Evolutionary conservation across 306 rosid species (phyloP), one percentile per base, ranked within the genome.

Genomic region (Purshia tridentata): DNA sequence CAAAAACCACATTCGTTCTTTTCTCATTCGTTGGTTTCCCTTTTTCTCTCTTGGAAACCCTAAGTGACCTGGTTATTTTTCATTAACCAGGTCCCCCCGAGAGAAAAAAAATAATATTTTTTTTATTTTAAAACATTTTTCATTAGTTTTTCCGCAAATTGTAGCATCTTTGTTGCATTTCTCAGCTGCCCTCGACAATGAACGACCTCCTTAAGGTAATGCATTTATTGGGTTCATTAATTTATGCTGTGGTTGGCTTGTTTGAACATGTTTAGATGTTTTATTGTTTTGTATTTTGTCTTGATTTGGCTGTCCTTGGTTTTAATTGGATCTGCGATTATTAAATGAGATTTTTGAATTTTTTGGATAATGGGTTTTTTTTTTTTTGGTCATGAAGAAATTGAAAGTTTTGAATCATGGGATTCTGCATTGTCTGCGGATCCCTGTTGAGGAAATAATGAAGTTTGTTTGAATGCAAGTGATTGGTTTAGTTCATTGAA

Each of bases 171-270:
- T 53, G 57, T 65, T 67, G 76, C 76, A 54, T 47, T 73, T 65
- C 67, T 58, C 59, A 65, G 70, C 81, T 81, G 78, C 59, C 69
- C 71, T 77, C 78, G 56, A 88, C 84, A 66, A 92, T 92, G 98
- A 92, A 92, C 85, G 98, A 92, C 81, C 98, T 92, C 77, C 86
- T 90, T 39, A 57, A 88, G 92, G 95, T 92, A 87, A 81, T 67
- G 6, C 54, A n/a, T 6, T 50, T 58, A 6, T 1, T 76, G 20
- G 37, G 37, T 66, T 7, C 9, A 1, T 67, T 84, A 5, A 56
- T 62, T 35, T 73, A 44, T 41, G 78, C 73, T 20, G 40, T 53
- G 47, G 52, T 46, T 45, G 35, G 19, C 40, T 72, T 84, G 65
- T 69, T 46, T 71, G 35, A 49, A 58, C 18, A 70, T 81, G 46